A percentile compares a stretch with the other conserved stretches of the same genome.
phyloP scores from a whole-genome alignment of 805 yeast species.

The Hemisphaericaspora nanyangensis region DNA sequence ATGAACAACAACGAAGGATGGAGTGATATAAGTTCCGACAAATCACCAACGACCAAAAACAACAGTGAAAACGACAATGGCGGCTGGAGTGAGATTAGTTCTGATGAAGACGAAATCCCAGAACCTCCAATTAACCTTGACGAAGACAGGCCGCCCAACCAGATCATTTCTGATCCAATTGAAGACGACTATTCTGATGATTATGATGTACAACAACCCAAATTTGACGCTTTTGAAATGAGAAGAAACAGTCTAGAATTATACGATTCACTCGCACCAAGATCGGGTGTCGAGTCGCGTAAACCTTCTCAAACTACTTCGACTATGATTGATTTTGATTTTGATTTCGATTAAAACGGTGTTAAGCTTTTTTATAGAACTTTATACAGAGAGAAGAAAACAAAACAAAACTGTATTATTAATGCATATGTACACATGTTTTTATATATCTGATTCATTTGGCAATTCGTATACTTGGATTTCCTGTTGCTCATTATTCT shows the following conservation, averaged over 20 bases:
- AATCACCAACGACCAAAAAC: neutral
- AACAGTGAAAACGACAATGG: neutral
- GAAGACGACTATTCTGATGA: conserved; percentile 6
- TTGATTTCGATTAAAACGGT: conserved; percentile 19
- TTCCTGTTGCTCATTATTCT: conserved; percentile 5
- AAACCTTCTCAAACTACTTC: conserved; percentile 1
- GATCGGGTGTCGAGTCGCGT: conserved; percentile 1
- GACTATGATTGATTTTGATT: conserved; percentile 20
- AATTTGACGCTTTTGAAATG: conserved; percentile 3
- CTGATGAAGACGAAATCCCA: neutral
- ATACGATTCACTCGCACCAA: conserved; percentile 2
- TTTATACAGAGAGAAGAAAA: neutral
- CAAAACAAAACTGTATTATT: neutral
- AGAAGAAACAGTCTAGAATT: conserved; percentile 9
- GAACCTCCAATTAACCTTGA: too few species aligned
- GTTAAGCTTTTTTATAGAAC: neutral
- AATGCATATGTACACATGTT: neutral
- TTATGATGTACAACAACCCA: neutral
- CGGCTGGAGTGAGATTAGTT: conserved; percentile 2
- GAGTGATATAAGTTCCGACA: neutral
- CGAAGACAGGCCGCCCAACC: too few species aligned
- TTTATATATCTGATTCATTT: conserved; percentile 2
- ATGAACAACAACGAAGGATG: neutral
- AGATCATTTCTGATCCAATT: too few species aligned
- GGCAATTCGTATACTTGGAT: conserved; percentile 4